Base-by-base conservation (phyloP, 768 basidiomycete species). In the Cystobasidiopsis lactophilus region DNA sequence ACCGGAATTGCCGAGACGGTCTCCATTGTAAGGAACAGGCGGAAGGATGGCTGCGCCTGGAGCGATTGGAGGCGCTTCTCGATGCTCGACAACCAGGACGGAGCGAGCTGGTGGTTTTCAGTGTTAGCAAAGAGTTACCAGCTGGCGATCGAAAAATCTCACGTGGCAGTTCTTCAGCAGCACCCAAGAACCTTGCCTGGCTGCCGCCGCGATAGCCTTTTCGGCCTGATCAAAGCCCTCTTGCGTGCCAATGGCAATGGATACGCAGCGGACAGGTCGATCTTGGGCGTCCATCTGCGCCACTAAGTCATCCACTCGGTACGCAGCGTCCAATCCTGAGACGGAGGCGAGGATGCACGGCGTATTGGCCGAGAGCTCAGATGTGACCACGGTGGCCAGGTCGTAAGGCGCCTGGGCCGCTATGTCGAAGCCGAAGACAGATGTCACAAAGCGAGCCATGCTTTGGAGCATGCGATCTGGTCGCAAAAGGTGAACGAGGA, bases 21-120 rank as follows among this genome's bases (percentile, higher is more conserved):
- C 69, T 96, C 93, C 86, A 96, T 85, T 2, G 93, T 96, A 50
- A 98, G 72, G 76, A 96, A 98, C 23, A 96, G 74, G 21, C 93
- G 79, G 84, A 96, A 98, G 65, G 75, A 80, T 56, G 78, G 79
- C 64, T 89, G 75, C 19, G 91, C 80, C 60, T 78, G 81, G 52
- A 96, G 73, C 0, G 82, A 89, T 62, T 95, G 89, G 27, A 98
- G 69, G 59, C 88, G 84, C 73, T 96, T 96, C 70, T 96, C 93
- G 50, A 98, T 71, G 60, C 86, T 85, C 52, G 83, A 83, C 3
- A 98, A 74, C 93, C 93, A 98, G 7, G 80, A 78, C 16, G 91
- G 83, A 1, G 91, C 85, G 40, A 98, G 75, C 64, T 96, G 89
- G 3, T 50, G 48, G 13, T 23, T 14, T 4, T 27, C 29, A n/a